Evolutionary conservation across 139 green algal species (phyloP), one percentile per base, ranked within the genome.

Genomic region (Ulvella scutata): DNA sequence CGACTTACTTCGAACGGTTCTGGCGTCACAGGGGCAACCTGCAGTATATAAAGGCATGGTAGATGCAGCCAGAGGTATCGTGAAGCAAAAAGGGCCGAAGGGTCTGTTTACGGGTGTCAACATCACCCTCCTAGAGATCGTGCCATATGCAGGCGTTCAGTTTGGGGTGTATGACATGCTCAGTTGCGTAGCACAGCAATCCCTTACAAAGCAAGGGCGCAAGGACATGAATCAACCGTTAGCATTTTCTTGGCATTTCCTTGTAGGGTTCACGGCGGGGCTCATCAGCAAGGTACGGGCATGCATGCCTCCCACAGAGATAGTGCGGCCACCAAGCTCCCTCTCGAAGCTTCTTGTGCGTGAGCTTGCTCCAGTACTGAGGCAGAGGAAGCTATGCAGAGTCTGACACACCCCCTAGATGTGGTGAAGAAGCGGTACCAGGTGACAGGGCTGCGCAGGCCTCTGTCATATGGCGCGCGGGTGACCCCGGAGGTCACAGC

Each of bases 341-440:
- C 37, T 75, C 31, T 75, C 62, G 7, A 59, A n/a, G 61, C 29
- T 13, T 74, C 31, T 74, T 21, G 61, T 62, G 34, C 26, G 61
- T 29, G 72, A 75, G 51, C 39, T 35, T 23, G 73, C 29, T 17
- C 20, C 9, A 23, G 43, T 21, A 7, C 35, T 10, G 43, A 3
- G 44, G 36, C 43, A 34, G 9, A 4, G 17, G n/a, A 6, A 4
- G 10, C 36, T 3, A 28, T 94, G 87, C 76, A 91, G 88, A 21
- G 80, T 95, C 87, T 67, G 7, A 93, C 87, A 0, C 92, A 97
- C 79, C 93, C 93, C 3, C 79, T 98, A 73, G 94, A 99, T 76
- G 93, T 99, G n/a, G 88, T 88, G 36, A 99, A 98, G 82, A 99
- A 99, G 83, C 77, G 94, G 9, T 97, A 93, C 78, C 87, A 90